These are phyloP conservation scores for Syzygium syzygioides DNA, from an alignment of 441 rosid species.

Conservation along the genomic window DNA sequence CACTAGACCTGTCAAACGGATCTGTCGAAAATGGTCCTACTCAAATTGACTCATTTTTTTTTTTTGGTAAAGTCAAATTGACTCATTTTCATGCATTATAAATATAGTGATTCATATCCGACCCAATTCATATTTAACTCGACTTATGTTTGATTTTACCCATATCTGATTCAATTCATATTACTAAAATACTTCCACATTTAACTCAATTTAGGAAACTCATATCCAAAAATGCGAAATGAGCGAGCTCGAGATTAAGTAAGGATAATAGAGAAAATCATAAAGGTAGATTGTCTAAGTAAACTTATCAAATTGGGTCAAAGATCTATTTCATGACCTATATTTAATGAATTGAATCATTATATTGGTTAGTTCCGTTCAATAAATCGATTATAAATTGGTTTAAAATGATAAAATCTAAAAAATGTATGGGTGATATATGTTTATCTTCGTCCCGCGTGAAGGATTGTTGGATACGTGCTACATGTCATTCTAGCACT, in stretches of 20 bases:
- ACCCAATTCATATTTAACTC: accelerated
- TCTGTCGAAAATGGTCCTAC: neutral
- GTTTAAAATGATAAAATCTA: accelerated
- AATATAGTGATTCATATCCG: accelerated
- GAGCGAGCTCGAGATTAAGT: neutral
- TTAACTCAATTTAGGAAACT: neutral
- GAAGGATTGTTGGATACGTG: neutral
- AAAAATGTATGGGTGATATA: neutral
- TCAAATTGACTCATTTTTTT: neutral
- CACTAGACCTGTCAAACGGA: neutral
- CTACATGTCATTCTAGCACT: neutral
- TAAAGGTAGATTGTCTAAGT: neutral
- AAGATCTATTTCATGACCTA: neutral
- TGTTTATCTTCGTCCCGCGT: neutral
- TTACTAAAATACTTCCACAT: neutral
- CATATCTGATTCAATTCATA: accelerated
- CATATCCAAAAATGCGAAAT: neutral
- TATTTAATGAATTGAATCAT: neutral
- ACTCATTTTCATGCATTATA: neutral
- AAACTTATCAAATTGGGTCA: neutral
- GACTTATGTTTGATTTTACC: accelerated
- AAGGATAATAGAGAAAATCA: neutral
- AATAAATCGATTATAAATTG: accelerated
- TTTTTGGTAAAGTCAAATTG: no score
- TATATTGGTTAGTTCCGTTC: neutral